Percentiles rank a stretch among this genome's conserved stretches.
Evolutionary conservation across 1,284 basidiomycete species (phyloP).

Genomic region (Puccinia coronata): DNA sequence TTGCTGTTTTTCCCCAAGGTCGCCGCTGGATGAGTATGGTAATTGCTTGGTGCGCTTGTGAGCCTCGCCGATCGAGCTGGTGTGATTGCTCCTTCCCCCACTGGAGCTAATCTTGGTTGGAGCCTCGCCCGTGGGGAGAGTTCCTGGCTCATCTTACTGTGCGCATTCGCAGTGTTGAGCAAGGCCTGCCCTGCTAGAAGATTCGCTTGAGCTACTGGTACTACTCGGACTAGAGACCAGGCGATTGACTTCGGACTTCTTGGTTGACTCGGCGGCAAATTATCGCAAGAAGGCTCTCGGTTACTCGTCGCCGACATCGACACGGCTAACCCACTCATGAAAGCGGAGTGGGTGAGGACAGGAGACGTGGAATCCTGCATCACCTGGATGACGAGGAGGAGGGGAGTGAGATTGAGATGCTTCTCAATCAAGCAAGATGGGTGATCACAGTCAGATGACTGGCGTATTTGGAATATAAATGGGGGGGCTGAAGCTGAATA

Average conservation of each 20-base stretch:
- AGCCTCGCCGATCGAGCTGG: constrained; percentile 41
- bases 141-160: background rate
- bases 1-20: background rate
- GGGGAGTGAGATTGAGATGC: no score
- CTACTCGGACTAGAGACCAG: background rate
- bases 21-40: constrained; percentile 34
- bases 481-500: no score
- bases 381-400: no score
- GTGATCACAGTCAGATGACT: no score
- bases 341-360: no score
- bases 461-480: no score
- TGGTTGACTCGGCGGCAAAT: background rate
- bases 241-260: background rate
- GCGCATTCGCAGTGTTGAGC: background rate
- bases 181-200: background rate
- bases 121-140: background rate
- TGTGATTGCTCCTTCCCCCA: constrained; percentile 26
- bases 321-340: no score
- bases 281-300: no score
- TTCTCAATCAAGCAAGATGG: no score
- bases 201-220: constrained; percentile 24
- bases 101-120: constrained; percentile 21
- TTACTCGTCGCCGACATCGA: no score
- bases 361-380: no score
- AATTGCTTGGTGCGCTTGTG: constrained; percentile 37